These are phyloP conservation scores for Mollisia scopiformis DNA, from an alignment of 2,329 filamentous ascomycete species.

Conservation along the genomic window DNA sequence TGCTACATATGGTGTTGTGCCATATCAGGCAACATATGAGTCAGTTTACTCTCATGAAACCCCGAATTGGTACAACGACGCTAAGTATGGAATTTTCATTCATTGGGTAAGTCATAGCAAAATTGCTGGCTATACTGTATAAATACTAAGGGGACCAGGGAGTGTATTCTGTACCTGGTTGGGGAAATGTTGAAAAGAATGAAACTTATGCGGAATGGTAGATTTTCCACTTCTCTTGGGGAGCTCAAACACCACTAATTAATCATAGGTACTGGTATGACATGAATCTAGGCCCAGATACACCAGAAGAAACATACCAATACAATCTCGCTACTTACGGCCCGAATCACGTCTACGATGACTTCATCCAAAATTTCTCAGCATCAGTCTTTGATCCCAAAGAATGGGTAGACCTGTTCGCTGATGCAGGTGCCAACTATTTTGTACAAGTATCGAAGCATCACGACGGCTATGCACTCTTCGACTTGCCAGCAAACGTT, in stretches of 20 bases:
- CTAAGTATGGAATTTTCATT: slow-evolving; percentile 57
- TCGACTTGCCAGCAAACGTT: slow-evolving; percentile 3
- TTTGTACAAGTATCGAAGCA: slow-evolving; percentile 46
- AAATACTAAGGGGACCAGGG: slow-evolving; percentile 35
- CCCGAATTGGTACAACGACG: slow-evolving; percentile 55
- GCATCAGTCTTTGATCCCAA: slow-evolving; percentile 51
- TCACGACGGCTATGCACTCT: slow-evolving; percentile 46
- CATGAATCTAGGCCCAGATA: not conserved
- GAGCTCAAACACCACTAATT: not conserved
- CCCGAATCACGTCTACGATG: slow-evolving; percentile 54
- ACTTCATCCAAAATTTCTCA: slow-evolving; percentile 56
- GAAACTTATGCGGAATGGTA: slow-evolving; percentile 33
- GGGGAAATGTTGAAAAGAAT: slow-evolving; percentile 42
- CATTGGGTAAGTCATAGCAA: slow-evolving; percentile 50
- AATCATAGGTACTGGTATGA: not conserved
- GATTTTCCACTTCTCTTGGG: slow-evolving; percentile 36
- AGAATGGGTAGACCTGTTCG: slow-evolving; percentile 55
- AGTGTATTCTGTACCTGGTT: slow-evolving; percentile 56
- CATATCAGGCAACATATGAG: slow-evolving; percentile 38
- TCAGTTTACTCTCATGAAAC: slow-evolving; percentile 44
- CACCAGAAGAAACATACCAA: slow-evolving; percentile 26
- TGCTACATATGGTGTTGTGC: slow-evolving; percentile 31
- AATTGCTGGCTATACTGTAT: no score
- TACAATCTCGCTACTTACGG: slow-evolving; percentile 55
- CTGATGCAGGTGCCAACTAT: slow-evolving; percentile 50